Percentiles rank a stretch among this genome's conserved stretches.
Evolutionary conservation across 176 grass and related monocot species (phyloP).

Genomic region (Rhipidocladum racemiflorum): DNA sequence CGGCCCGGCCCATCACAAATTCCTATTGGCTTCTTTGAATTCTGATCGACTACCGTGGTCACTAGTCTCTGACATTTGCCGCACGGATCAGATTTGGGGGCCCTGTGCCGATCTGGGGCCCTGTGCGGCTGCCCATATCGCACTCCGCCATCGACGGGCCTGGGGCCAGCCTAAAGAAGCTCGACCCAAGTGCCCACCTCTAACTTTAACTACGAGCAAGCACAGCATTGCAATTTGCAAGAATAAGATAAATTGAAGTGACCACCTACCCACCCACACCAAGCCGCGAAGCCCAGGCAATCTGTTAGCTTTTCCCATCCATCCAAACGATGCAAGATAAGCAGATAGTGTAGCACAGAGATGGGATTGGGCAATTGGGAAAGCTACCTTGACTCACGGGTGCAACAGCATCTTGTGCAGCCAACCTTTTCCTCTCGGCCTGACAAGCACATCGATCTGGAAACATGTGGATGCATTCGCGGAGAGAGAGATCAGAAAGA

Average conservation of each 20-base stretch:
- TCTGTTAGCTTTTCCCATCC: not conserved
- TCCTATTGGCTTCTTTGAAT: too few relatives aligned
- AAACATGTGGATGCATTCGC: not conserved
- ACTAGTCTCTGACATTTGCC: too few relatives aligned
- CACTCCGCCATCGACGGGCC: too few relatives aligned
- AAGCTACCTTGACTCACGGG: constrained; percentile 32
- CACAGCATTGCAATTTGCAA: not conserved
- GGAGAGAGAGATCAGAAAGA: not conserved
- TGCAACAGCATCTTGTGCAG: not conserved
- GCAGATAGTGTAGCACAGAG: not conserved
- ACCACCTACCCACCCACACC: too few relatives aligned
- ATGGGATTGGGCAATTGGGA: too few relatives aligned
- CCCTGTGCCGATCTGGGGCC: too few relatives aligned
- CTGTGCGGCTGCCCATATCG: too few relatives aligned
- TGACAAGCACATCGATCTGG: constrained; percentile 1
- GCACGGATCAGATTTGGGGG: too few relatives aligned
- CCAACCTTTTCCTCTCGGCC: constrained; percentile 16
- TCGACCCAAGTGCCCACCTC: too few relatives aligned
- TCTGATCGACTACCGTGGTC: too few relatives aligned
- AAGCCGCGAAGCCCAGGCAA: not conserved
- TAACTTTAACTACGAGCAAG: not conserved
- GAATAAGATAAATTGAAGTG: not conserved
- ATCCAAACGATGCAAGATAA: not conserved
- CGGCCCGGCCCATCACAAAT: too few relatives aligned
- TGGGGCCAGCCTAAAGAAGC: too few relatives aligned